Conservation (phyloP, 305 asterid genomes). For the Fraxinus albicans region DNA sequence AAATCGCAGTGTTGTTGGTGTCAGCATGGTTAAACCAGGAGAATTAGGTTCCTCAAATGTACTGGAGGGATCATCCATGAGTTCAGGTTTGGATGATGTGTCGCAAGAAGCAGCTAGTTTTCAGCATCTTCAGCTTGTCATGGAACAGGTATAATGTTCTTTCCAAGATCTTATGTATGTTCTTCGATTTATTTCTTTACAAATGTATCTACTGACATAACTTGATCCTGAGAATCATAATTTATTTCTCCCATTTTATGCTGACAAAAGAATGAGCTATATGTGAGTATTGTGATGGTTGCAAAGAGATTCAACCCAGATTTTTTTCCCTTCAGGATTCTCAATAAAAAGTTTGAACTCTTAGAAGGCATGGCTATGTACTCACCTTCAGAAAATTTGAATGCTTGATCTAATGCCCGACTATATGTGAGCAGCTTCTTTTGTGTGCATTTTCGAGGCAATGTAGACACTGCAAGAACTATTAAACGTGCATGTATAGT, state of each 20-base stretch:
- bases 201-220: neutral
- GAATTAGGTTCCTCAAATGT: conserved; percentile 57
- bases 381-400: neutral
- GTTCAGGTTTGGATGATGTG: conserved; percentile 51
- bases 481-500: neutral
- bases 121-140: conserved; percentile 84
- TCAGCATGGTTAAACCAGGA: conserved; percentile 31
- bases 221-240: neutral
- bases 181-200: neutral
- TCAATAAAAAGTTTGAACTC: neutral
- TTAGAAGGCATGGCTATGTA: neutral
- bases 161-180: neutral
- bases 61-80: conserved; percentile 57
- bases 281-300: neutral
- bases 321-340: neutral
- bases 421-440: neutral
- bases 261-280: neutral
- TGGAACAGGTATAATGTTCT: conserved; percentile 39
- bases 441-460: neutral
- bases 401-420: neutral
- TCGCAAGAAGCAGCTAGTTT: conserved; percentile 79
- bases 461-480: neutral
- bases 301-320: neutral
- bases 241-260: neutral
- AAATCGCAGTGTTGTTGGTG: conserved; percentile 34